Evolutionary conservation across 352 stramenopile species (phyloP), one percentile per base, ranked within the genome.

Genomic region (Thraustochytrium sp.): DNA sequence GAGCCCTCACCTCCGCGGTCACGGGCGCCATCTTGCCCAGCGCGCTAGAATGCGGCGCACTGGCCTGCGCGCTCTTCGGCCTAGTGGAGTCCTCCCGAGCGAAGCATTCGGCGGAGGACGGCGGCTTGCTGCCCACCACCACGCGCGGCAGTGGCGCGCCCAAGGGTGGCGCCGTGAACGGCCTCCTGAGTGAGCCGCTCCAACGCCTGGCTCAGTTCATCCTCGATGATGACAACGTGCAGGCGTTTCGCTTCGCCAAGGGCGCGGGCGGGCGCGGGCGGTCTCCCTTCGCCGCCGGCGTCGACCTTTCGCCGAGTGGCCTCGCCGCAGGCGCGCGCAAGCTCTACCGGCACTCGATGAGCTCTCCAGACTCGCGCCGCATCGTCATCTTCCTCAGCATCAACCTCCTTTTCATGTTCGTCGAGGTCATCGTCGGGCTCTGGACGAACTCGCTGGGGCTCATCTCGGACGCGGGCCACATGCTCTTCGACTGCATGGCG

Each of bases 361-460:
- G 16, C 29, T 84, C 75, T 11, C 40, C 34, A 13, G 75, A 84
- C 38, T 94, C 92, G 26, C 88, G 90, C 34, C 91, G 92, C 49
- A 94, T 95, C 78, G 87, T 94, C 16, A 87, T 95, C 51, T 95
- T 95, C 82, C 86, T 95, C 34, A 90, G 86, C 1, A 86, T 93
- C 44, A 95, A 95, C 84, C 84, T 95, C 34, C 86, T 87, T 44
- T 95, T 94, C 85, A 95, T 95, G 92, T 92, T 95, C 53, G 88
- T 95, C 38, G 92, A 95, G 62, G 85, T 95, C 31, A 87, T 87
- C 5, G 92, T 95, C 5, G 92, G 91, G 11, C 85, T 94, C 34
- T 93, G 88, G 86, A 94, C 90, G 16, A 95, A 95, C 82, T 95
- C 92, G 37, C 87, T 95, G n/a, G 92, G 92, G 0, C 89, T 95